Evolutionary conservation across 768 basidiomycete genomes (phyloP), one percentile per base, ranked within the genome.

Genomic region (Sistotremastrum niveocremeum): DNA sequence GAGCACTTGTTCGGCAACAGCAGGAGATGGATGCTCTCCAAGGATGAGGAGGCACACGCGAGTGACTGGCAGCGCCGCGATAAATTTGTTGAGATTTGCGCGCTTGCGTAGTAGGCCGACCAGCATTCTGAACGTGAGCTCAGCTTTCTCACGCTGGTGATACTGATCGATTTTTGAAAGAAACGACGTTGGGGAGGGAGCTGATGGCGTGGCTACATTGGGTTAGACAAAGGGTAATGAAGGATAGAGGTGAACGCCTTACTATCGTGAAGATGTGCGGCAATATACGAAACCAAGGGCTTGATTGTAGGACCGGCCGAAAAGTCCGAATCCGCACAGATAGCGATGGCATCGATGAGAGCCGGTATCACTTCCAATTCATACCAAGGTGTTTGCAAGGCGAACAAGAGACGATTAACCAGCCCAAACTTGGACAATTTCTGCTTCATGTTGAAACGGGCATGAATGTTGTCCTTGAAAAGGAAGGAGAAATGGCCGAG

Each of bases 401-500:
- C 84, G 51, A 85, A 90, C n/a, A 95, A 60, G 36, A 94, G 57
- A 59, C 76, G 84, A 44, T 82, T 73, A 12, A 84, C 75, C 34
- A 91, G 62, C 9, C 72, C 73, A 44, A 85, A 65, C 57, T 87
- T 88, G 29, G 72, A 67, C 39, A 91, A 67, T 32, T 84, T 73
- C 55, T 84, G 77, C 50, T 75, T 76, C 54, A 74, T 62, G 57
- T 93, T 95, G 67, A 89, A 95, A 34, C 72, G 70, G 46, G 72
- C 73, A 58, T 82, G 81, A 46, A 78, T 76, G 52, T 86, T 91
- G 2, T 73, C 69, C 44, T 74, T 65, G 10, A 94, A 59, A 11
- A 95, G 73, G 9, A 77, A 83, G 5, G 71, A 61, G 57, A 94
- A 91, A 57, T 94, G 90, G 41, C 84, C 81, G 0, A 93, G 67